A percentile compares a stretch with the other conserved stretches of the same genome.
Conservation (phyloP, 139 green algal species). For the Edaphochlamys debaryana region DNA sequence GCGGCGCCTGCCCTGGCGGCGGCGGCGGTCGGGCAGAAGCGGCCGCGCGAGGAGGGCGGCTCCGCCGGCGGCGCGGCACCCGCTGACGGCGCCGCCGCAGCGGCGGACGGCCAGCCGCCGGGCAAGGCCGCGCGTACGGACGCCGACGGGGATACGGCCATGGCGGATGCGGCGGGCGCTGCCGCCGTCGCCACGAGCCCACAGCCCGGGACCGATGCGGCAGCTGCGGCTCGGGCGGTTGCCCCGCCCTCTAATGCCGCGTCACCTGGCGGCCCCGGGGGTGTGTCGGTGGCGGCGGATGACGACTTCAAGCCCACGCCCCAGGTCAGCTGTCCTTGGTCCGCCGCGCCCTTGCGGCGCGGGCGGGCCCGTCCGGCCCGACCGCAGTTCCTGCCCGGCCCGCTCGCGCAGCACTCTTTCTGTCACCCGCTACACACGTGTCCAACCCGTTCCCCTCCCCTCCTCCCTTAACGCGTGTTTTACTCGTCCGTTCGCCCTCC, state of each 20-base stretch:
- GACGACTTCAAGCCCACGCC: conserved; percentile 18
- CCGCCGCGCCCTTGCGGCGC: too few relatives aligned
- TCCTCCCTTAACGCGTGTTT: conserved; percentile 57
- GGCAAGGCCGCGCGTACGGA: background rate
- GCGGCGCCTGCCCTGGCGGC: background rate
- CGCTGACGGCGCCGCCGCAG: background rate
- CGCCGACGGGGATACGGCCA: background rate
- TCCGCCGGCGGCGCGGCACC: background rate
- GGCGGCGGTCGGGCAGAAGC: background rate
- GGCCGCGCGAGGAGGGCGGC: conserved; percentile 6
- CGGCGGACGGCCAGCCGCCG: background rate
- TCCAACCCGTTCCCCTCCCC: background rate
- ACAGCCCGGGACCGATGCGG: background rate
- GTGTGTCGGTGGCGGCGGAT: too few relatives aligned
- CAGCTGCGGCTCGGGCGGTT: too few relatives aligned
- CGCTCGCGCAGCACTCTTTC: too few relatives aligned
- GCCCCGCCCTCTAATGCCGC: background rate
- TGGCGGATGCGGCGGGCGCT: background rate
- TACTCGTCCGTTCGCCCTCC: too few relatives aligned
- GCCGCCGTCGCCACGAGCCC: background rate
- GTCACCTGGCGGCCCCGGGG: background rate
- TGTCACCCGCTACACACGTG: too few relatives aligned
- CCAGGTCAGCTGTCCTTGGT: too few relatives aligned
- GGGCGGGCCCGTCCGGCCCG: too few relatives aligned
- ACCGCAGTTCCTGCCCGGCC: too few relatives aligned